Conservation (phyloP, 768 basidiomycete species). For the Ramaria sp. region DNA sequence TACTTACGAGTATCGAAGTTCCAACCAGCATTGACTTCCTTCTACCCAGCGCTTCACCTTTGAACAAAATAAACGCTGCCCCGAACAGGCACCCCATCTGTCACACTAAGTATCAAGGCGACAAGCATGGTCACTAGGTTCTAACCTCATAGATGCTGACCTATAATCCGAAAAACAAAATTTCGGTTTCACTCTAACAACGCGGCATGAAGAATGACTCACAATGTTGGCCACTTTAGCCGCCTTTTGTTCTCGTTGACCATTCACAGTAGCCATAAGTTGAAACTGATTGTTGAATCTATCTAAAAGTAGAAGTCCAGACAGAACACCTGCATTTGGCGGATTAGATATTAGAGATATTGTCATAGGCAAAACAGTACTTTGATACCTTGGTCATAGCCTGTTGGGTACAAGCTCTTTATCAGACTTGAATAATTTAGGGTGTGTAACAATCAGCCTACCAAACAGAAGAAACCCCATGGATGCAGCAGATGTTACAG, state of each 20-base stretch:
- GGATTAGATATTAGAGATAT: background rate
- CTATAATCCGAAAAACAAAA: background rate
- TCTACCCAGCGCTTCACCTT: slow-evolving; percentile 4
- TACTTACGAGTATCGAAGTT: slow-evolving; percentile 3
- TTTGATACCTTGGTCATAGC: slow-evolving; percentile 7
- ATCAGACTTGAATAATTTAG: background rate
- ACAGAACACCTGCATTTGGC: background rate
- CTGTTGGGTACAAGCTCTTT: background rate
- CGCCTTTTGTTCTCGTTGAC: slow-evolving; percentile 5
- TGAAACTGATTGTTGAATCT: slow-evolving; percentile 7
- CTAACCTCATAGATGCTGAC: slow-evolving; percentile 8
- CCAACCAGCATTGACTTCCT: slow-evolving; percentile 4
- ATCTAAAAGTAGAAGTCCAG: slow-evolving; percentile 2
- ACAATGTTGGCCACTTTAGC: slow-evolving; percentile 8
- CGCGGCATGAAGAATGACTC: background rate
- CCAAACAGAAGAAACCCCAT: slow-evolving; percentile 5
- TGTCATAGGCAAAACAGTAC: background rate
- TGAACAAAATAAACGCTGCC: slow-evolving; percentile 4
- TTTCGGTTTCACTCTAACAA: too few relatives aligned
- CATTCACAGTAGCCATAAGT: slow-evolving; percentile 5
- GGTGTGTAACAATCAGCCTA: background rate
- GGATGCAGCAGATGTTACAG: slow-evolving; percentile 4
- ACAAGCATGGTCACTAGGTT: too few relatives aligned
- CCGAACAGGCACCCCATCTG: slow-evolving; percentile 9
- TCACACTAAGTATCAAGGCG: background rate